Evolutionary conservation across 2,329 filamentous ascomycete genomes (phyloP), one percentile per base, ranked within the genome.

Genomic region (Thielaviopsis populi): DNA sequence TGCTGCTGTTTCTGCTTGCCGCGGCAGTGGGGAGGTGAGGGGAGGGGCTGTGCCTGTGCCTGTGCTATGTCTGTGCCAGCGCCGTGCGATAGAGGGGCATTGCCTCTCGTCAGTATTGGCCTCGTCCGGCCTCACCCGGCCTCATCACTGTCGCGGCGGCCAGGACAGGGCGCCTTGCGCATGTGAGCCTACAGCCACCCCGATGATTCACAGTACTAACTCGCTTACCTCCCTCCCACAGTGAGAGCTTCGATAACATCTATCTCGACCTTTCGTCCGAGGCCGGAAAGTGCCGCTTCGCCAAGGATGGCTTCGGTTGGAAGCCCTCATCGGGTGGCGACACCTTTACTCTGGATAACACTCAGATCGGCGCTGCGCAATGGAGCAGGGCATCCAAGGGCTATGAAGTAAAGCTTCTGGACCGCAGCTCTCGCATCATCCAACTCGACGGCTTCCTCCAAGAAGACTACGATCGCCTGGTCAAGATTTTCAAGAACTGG

Each of bases 401-500:
- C 61, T 95, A 88, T 75, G 94, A 99, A 74, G 80, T 97, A 72
- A 96, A 95, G 78, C 88, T 99, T 64, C 78, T 94, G 68, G 88
- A 90, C 70, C 84, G 91, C 67, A 89, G 85, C 67, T 88, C 88
- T 13, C 89, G 88, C 67, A 84, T 97, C 66, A 86, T 96, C 64
- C 94, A 97, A 74, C 83, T 99, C 59, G 94, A 99, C 74, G 94
- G 94, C 0, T 99, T 99, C 75, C 85, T 89, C 68, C 87, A 91
- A 73, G 91, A 96, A 81, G 92, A 99, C 74, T 89, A 90, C 69
- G 94, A 99, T 69, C 89, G 94, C 63, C 78, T 96, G 15, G 82
- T 79, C 76, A 96, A 96, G 74, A 84, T 94, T 69, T 96, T 99
- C 81, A 97, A 96, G 78, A 89, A 92, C 71, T 97, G 92, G 89